Evolutionary conservation across 2,329 filamentous ascomycete species (phyloP), one percentile per base, ranked within the genome.

Genomic region (Penicillium sp.): DNA sequence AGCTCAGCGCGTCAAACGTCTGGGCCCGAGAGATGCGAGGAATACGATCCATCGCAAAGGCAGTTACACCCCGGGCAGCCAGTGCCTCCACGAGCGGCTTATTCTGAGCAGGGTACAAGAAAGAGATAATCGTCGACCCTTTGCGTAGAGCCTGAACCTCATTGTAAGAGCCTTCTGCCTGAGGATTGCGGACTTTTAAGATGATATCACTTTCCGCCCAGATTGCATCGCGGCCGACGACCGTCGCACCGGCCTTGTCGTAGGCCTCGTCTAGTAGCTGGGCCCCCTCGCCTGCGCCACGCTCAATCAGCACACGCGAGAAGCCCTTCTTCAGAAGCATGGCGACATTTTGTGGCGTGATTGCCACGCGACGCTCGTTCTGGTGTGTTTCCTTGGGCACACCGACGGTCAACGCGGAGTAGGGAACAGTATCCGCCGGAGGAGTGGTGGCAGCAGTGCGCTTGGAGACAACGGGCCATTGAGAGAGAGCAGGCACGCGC

Each of bases 21-120:
- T 94, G 89, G 1, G 89, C 88, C 32, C 89, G 80, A 1, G 88
- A 94, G 54, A 94, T 94, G 27, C 89, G 81, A 11, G 89, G 89
- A 36, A 95, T 84, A 81, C 90, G 84, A 60, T 95, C 89, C 88
- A 95, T 94, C 15, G 89, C 87, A 60, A 95, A 93, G 11, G 80
- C 72, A 1, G 87, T 94, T 2, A 83, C 81, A 18, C 84, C 83
- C 33, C 80, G 79, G 25, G 75, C 73, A 17, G 86, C 82, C 44
- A 94, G 77, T 43, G 80, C 81, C 44, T 88, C 78, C 7, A 94
- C 84, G 4, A 91, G 70, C 7, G 79, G 72, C 64, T 79, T 83
- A 65, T 94, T 94, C 68, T 91, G 86, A 5, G 81, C 76, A 0
- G 88, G 88, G 60, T 94, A 88, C 18, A 95, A 68, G 59, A 94